Evolutionary conservation across 2,329 filamentous ascomycete species (phyloP), one percentile per base, ranked within the genome.

Genomic region (Lecanicillium sp.): DNA sequence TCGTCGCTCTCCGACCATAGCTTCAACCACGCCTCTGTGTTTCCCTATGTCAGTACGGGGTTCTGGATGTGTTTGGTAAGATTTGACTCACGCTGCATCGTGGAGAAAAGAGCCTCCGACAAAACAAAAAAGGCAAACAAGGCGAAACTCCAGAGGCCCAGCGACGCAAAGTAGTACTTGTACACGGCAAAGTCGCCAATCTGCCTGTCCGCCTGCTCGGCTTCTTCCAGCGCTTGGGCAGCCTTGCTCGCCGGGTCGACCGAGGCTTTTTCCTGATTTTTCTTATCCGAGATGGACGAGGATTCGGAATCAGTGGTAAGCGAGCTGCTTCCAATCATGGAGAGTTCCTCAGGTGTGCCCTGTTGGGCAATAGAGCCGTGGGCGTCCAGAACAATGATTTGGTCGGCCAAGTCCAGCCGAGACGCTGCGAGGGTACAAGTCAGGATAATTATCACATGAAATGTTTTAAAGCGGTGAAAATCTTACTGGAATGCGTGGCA

Each of bases 81-180:
- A n/a, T n/a, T n/a, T n/a, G n/a, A n/a, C n/a, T n/a, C 33, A 30
- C 3, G 29, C 28, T 36, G 31, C 10, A 42, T n/a, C 15, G 39
- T 25, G 3, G 29, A 5, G 28, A 34, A 37, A 6, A 12, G 33
- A 13, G 19, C 28, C 14, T 41, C 29, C 17, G 30, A 15, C 10
- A 35, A 17, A 29, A 34, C 22, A 9, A 28, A 19, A 22, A 7
- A 27, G 17, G 30, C n/a, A 42, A 42, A 28, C 14, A 34, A 13
- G 20, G 17, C 31, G 33, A 37, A 29, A 32, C 32, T 36, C 5
- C 27, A 15, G 40, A 36, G 40, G 3, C 37, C 37, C 13, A 43
- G 19, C 1, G 43, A 42, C n/a, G 17, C 13, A 18, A 45, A 40
- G 19, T 45, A 45, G 31, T 34, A 45, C 20, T 45, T 45, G 22